These are phyloP conservation scores for Mycena floridula DNA, from an alignment of 768 basidiomycete genomes.

Conservation along the genomic window DNA sequence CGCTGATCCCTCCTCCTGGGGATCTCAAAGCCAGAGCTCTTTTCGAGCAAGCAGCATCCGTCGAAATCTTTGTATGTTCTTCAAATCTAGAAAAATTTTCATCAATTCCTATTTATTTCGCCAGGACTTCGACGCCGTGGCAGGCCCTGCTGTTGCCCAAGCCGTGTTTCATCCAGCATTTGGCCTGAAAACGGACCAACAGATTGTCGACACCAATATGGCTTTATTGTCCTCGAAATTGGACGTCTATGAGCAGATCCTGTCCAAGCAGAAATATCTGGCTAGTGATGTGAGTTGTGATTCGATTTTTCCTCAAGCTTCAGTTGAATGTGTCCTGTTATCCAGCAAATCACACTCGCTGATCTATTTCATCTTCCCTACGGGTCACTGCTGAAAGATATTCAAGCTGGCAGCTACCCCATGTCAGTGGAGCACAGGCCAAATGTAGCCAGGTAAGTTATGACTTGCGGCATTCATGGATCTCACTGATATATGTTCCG, in stretches of 20 bases:
- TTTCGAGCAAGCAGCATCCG: constrained; percentile 47
- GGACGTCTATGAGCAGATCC: constrained; percentile 49
- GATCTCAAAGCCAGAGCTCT: constrained; percentile 31
- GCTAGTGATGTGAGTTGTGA: constrained; percentile 39
- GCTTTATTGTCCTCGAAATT: constrained; percentile 32
- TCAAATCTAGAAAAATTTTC: too few relatives aligned
- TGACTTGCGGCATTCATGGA: too few relatives aligned
- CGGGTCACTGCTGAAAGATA: constrained; percentile 1
- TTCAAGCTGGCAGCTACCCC: constrained; percentile 8
- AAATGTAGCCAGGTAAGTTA: constrained; percentile 33
- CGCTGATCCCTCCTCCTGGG: constrained; percentile 36
- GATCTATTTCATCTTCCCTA: constrained; percentile 46
- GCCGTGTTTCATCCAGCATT: too few relatives aligned
- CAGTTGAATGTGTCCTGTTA: constrained; percentile 8
- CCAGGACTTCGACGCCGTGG: too few relatives aligned
- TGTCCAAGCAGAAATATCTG: constrained; percentile 50
- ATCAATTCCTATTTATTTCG: too few relatives aligned
- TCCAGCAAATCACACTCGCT: constrained; percentile 33
- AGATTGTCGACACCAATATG: constrained; percentile 17
- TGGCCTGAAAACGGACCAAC: constrained; percentile 26
- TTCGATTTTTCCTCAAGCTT: neutral
- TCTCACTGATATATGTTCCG: too few relatives aligned
- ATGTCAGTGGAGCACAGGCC: constrained; percentile 21
- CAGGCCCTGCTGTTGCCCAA: too few relatives aligned
- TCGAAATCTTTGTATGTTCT: constrained; percentile 45